Percentiles rank a stretch among this genome's conserved stretches.
Evolutionary conservation across 1,284 basidiomycete species (phyloP).

Genomic region (Fereydounia khargensis): DNA sequence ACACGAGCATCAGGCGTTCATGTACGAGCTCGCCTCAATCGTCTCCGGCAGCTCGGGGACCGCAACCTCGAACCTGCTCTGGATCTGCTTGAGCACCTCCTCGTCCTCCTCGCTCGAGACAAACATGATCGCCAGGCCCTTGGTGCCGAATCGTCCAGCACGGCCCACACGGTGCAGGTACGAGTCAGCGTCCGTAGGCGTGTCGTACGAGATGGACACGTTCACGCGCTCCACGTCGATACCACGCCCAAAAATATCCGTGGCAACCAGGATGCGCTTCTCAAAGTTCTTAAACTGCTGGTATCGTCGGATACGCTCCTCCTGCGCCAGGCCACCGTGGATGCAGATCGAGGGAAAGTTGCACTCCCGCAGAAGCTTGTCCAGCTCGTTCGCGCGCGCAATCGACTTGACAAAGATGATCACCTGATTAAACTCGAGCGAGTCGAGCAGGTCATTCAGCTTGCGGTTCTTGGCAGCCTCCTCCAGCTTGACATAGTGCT

Average conservation of each 20-base stretch:
- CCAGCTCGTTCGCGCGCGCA: conserved; percentile 89
- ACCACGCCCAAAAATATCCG: conserved; percentile 57
- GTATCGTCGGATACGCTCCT: conserved; percentile 96
- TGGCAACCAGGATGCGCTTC: conserved; percentile 71
- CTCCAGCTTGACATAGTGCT: conserved; percentile 84
- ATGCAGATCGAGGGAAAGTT: conserved; percentile 98
- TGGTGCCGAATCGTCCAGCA: conserved; percentile 98
- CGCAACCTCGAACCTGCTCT: conserved; percentile 87
- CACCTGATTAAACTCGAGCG: conserved; percentile 98
- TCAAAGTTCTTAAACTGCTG: conserved; percentile 99
- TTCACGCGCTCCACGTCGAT: conserved; percentile 58
- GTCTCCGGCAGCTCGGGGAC: conserved; percentile 88
- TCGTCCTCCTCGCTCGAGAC: conserved; percentile 87
- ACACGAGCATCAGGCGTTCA: conserved; percentile 35
- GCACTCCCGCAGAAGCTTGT: conserved; percentile 92
- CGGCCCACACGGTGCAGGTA: conserved; percentile 98
- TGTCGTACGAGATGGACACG: conserved; percentile 65
- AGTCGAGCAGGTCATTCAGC: conserved; percentile 92
- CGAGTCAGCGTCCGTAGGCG: conserved; percentile 91
- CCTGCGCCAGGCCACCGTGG: conserved; percentile 88
- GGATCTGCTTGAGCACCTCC: conserved; percentile 87
- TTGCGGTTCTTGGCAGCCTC: conserved; percentile 96
- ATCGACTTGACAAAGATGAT: conserved; percentile 99
- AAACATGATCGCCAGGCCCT: conserved; percentile 98
- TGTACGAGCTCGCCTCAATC: conserved; percentile 70